Base-by-base conservation (phyloP, 2,329 filamentous ascomycete species). In the Phyllosticta citribraziliensis region DNA sequence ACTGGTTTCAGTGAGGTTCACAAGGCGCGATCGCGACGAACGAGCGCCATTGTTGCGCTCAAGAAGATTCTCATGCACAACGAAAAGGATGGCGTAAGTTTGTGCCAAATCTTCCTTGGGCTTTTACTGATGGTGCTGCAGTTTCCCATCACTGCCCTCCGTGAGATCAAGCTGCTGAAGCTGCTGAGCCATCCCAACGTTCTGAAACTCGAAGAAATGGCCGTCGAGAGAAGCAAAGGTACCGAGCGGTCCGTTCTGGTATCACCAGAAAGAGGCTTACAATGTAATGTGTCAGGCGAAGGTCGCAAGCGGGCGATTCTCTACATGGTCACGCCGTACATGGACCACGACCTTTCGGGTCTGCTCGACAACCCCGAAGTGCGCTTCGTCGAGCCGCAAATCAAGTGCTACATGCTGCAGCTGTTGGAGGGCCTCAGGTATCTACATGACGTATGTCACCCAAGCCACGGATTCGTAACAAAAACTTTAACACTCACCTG, bases 21-120 rank as follows among this genome's bases (percentile, higher is more conserved):
- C 74, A 94, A 93, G 70, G 94, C 91, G 64, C 84, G 84, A 64
- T 91, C 88, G 27, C 87, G 84, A 69, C 88, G 83, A 69, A 89
- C 85, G 1, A 88, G 89, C 59, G 81, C 84, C 24, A 75, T 93
- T 54, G 88, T 96, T 63, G 94, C 94, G 3, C 76, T 99, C 70
- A 99, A 99, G 79, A 97, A 97, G 82, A 99, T 99, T 66, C 85
- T 99, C 66, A 97, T 97, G 89, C 94, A 97, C 74, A 96, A 97
- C 74, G 94, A 99, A 78, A 97, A 97, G 74, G 94, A 99, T 75
- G 94, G 94, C 56, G 87, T 89, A 76, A 68, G 85, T 58, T 17
- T 33, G 33, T 22, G 24, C 17, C 56, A 22, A 53, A 57, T 57
- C 58, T 65, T 68, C 64, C 10, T 22, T 9, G 25, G 33, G 17